Base-by-base conservation (phyloP, 2,329 filamentous ascomycete species). In the Endoconidiophora laricicola region DNA sequence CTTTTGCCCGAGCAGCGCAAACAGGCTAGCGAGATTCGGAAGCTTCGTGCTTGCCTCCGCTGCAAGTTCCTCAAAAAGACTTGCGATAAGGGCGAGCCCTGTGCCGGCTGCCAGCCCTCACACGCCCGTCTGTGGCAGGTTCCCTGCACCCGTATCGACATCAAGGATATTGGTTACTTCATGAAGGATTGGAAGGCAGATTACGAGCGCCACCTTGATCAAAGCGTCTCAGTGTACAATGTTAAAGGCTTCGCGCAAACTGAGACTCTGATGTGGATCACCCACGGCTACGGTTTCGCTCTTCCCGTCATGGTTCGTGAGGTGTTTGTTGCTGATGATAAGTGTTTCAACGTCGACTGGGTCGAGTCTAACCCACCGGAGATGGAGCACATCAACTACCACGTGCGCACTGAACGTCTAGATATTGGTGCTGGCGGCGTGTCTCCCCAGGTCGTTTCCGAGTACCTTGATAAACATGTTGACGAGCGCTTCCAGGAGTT, bases 1-100 rank as follows among this genome's bases (percentile, higher is more conserved):
- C 76, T 96, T 57, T 74, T 87, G 60, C 87, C 88, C 9, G 90
- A 96, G 65, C 90, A 95, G 70, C 78, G 90, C 58, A 93, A 94
- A 68, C 90, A 95, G 66, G 90, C 90, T 23, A 91, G 88, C 60
- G 90, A 96, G 67, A 96, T 96, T 62, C 80, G 90, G 64, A 96
- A 96, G 67, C 72, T 95, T 58, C 78, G 90, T 61, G 90, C 90
- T 44, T 96, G 90, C 65, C 71, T 96, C 59, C 81, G 90, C 57
- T 96, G 90, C 77, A 95, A 95, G 69, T 96, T 95, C 71, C 73
- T 96, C 64, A 96, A 96, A 76, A 96, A 96, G 76, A 95, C 90
- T 45, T 96, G 90, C 62, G 90, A 96, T 66, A 95, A 93, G 71
- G 90, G 90, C 56, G 88, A 95, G 69, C 90, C 90, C 52, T 96